Base-by-base conservation (phyloP, 1,139 yeast genomes). In the Taphrina communis region DNA sequence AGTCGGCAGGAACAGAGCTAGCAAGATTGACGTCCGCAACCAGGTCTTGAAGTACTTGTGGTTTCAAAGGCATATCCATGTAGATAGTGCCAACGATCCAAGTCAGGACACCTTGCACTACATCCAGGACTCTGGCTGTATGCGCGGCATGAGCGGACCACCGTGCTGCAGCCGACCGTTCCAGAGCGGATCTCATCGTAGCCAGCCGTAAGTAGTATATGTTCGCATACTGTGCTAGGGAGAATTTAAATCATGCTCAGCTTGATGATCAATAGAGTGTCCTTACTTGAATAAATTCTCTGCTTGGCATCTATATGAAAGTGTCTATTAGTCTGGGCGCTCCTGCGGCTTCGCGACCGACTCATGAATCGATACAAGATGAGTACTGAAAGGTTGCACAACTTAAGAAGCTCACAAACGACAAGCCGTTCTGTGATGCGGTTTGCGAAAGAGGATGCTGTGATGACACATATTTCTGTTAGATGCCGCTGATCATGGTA, bases 61-160 rank as follows among this genome's bases (percentile, higher is more conserved):
- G 91, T 76, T 94, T 94, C 76, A 86, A 86, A 75, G 86, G 87
- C 86, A 91, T 84, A 71, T 93, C 97, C 74, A 91, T 84, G 75
- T 89, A 92, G 0, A 93, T 82, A 0, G 98, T 90, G 1, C 99
- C 99, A 46, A 89, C 83, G n/a, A 91, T 88, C 96, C 96, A 94
- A 72, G 92, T 86, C 41, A 92, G 84, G 73, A 86, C 83, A 67
- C 88, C 86, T 59, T 86, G 85, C 39, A 82, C 81, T 6, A 93
- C 87, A 76, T 93, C 97, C 71, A 94, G 80, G 11, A 92, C 92
- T 78, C 90, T 91, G 17, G 85, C 85, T 41, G 83, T 84, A 63
- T 78, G 78, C 31, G 71, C 72, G 0, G 80, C 82, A 7, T 65
- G 61, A 36, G 66, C 48, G 2, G 69, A 52, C 89, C 90, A 86